A percentile compares a stretch with the other conserved stretches of the same genome.
These are phyloP conservation scores for Cyberlindnera saturnus DNA, from an alignment of 805 yeast genomes.

Conservation along the genomic window DNA sequence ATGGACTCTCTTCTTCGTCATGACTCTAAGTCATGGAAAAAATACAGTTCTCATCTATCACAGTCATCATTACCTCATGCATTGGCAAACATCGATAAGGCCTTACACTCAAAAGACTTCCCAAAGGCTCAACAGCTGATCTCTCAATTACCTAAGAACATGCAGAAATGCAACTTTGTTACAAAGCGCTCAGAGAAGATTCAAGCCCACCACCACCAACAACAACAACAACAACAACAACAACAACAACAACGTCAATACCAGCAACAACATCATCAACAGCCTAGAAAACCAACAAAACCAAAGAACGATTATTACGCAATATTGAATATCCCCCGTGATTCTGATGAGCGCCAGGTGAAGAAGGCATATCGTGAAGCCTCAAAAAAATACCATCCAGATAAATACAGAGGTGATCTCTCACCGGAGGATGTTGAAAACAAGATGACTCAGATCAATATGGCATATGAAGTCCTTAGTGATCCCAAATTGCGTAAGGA, in stretches of 20 bases:
- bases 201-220: slow-evolving; percentile 23
- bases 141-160: slow-evolving; percentile 32
- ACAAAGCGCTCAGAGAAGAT: slow-evolving; percentile 27
- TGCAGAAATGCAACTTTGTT: slow-evolving; percentile 29
- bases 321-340: slow-evolving; percentile 56
- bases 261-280: slow-evolving; percentile 31
- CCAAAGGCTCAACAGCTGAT: slow-evolving; percentile 35
- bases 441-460: slow-evolving; percentile 88
- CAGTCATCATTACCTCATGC: slow-evolving; percentile 22
- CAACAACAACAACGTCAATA: slow-evolving; percentile 35
- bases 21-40: slow-evolving; percentile 22
- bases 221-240: slow-evolving; percentile 43
- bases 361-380: slow-evolving; percentile 75
- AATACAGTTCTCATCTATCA: slow-evolving; percentile 23
- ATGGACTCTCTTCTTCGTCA: slow-evolving; percentile 31
- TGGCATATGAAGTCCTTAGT: slow-evolving; percentile 83
- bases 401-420: slow-evolving; percentile 71
- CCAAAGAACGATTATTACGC: slow-evolving; percentile 71
- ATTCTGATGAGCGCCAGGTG: slow-evolving; percentile 67
- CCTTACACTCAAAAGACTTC: slow-evolving; percentile 22
- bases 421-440: slow-evolving; percentile 64
- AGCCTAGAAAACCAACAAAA: slow-evolving; percentile 23
- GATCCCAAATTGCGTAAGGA: slow-evolving; percentile 55
- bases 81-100: slow-evolving; percentile 31
- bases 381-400: slow-evolving; percentile 86